Base-by-base conservation (phyloP, 1,284 basidiomycete genomes). In the Sporisorium exsertum region DNA sequence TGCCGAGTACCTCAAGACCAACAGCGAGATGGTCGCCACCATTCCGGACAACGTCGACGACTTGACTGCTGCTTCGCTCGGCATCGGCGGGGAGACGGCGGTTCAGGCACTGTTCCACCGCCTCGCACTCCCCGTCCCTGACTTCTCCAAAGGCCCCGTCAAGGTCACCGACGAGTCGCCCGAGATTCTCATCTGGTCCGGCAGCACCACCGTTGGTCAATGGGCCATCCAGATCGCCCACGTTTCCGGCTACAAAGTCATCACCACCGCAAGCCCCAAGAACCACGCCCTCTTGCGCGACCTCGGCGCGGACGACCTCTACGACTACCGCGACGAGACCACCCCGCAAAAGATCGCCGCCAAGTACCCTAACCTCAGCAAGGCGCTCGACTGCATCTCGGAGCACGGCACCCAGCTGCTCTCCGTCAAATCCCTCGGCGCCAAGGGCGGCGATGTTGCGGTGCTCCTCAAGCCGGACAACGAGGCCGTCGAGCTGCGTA, bases 201-300 rank as follows among this genome's bases (percentile, higher is more conserved):
- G 90, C 12, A 86, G 90, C 5, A 89, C 88, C n/a, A 80, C 88
- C 18, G 85, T 85, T 0, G 90, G 89, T 5, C 88, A 89, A 65
- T 89, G 86, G 62, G 81, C 81, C n/a, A 72, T 85, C 40, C 82
- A 85, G 67, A 58, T 83, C 20, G 87, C 84, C 15, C 83, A 82
- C 33, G 73, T 85, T 18, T 75, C 84, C 1, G 87, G 87, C 0
- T 90, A 89, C 86, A 88, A 81, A 26, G 87, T 88, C 54, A 81
- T 87, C 71, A 78, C 85, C n/a, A 88, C 87, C 13, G 87, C 87
- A 10, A 88, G 87, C 35, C 82, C 80, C 46, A 81, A 80, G 61
- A 83, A 85, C 70, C 77, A 80, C 42, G 69, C 63, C 2, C 67
- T 72, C n/a, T 64, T 85, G 54, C 77, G 75, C 58, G 56, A 62